These are phyloP conservation scores for Pseudevernia furfuracea DNA, from an alignment of 495 filamentous ascomycete genomes.

Conservation along the genomic window DNA sequence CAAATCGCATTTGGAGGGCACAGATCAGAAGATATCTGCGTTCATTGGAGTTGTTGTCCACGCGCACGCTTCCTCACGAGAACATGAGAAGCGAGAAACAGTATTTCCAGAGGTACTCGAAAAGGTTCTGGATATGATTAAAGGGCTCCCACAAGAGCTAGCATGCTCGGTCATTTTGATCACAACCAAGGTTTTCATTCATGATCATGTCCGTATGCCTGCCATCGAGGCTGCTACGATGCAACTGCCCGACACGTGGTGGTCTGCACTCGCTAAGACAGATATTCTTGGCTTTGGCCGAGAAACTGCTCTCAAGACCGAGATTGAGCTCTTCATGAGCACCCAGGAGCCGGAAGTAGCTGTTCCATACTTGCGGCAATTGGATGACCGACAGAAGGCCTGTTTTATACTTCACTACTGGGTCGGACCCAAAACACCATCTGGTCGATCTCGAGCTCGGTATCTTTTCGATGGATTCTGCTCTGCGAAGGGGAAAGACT, in stretches of 20 bases:
- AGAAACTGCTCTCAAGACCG: neutral
- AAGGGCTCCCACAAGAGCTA: neutral
- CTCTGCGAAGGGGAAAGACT: neutral
- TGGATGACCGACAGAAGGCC: conserved; percentile 6
- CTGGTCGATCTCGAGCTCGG: neutral
- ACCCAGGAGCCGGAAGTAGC: neutral
- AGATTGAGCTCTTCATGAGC: conserved; percentile 10
- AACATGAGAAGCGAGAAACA: neutral
- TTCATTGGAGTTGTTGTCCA: conserved; percentile 5
- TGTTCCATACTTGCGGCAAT: conserved; percentile 13
- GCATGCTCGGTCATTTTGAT: neutral
- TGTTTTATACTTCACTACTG: conserved; percentile 16
- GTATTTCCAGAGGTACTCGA: neutral
- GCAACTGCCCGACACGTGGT: conserved; percentile 5
- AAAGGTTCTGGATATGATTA: neutral
- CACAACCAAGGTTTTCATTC: conserved; percentile 2
- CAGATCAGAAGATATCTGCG: neutral
- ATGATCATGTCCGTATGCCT: neutral
- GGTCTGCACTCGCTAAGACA: conserved; percentile 5
- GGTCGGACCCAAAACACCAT: neutral
- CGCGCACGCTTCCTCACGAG: neutral
- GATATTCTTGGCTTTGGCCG: neutral
- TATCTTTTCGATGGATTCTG: neutral
- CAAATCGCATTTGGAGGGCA: neutral
- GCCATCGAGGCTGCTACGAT: conserved; percentile 2